phyloP scores from a whole-genome alignment of 225 moss, liverwort and hornwort species.

The Sphagnum tenellum region DNA sequence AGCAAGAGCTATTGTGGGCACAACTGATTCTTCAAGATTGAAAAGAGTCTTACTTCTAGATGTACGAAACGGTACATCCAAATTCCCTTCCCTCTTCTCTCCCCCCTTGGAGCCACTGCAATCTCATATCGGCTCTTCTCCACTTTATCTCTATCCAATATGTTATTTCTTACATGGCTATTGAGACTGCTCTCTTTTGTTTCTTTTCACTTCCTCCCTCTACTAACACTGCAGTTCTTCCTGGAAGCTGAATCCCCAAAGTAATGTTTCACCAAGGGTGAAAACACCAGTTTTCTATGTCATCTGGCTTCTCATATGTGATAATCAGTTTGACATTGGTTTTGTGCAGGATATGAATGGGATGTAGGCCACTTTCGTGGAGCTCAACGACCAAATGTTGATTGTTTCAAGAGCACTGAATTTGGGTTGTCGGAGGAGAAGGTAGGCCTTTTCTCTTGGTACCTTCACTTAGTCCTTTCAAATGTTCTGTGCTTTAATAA shows the following conservation, averaged over 20 bases:
- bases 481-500: too few species aligned
- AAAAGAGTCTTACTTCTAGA: conserved; percentile 71
- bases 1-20: conserved; percentile 11
- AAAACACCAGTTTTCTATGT: too few species aligned
- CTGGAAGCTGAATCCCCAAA: too few species aligned
- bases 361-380: conserved; percentile 93
- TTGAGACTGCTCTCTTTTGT: too few species aligned
- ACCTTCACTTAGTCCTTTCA: too few species aligned
- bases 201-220: too few species aligned
- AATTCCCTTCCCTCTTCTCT: not conserved
- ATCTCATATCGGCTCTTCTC: too few species aligned
- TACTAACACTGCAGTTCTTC: too few species aligned
- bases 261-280: too few species aligned
- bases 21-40: conserved; percentile 9
- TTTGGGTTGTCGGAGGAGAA: conserved; percentile 66
- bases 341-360: conserved; percentile 86
- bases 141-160: too few species aligned
- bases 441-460: conserved; percentile 18
- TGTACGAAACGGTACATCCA: conserved; percentile 79
- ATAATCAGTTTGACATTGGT: not conserved
- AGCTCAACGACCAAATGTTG: conserved; percentile 86
- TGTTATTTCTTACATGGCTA: too few species aligned
- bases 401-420: conserved; percentile 88
- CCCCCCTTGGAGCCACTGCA: not conserved
- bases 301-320: too few species aligned